Percentiles rank a stretch among this genome's conserved stretches.
Evolutionary conservation across 2,329 filamentous ascomycete genomes (phyloP).

Genomic region (Trichoderma citrinoviride): DNA sequence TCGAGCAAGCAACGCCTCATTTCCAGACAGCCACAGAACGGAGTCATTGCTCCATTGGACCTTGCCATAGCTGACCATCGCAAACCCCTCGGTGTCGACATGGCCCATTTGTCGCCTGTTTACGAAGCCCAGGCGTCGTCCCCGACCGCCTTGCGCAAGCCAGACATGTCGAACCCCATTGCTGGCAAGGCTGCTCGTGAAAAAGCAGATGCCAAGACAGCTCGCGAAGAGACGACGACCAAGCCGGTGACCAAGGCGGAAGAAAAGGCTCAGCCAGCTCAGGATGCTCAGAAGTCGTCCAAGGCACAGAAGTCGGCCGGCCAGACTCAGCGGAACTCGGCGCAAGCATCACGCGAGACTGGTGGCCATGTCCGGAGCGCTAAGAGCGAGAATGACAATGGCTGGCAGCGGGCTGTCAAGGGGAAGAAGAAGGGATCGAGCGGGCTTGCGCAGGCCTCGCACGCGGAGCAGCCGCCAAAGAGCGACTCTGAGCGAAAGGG

Average conservation of each 20-base stretch:
- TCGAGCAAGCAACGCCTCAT: slow-evolving; percentile 39
- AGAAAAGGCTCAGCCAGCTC: slow-evolving; percentile 19
- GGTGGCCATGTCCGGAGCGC: slow-evolving; percentile 54
- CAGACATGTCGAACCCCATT: slow-evolving; percentile 40
- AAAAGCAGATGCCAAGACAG: slow-evolving; percentile 25
- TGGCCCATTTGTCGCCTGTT: slow-evolving; percentile 65
- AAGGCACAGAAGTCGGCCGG: slow-evolving; percentile 22
- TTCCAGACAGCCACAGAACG: slow-evolving; percentile 46
- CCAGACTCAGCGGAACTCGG: slow-evolving; percentile 39
- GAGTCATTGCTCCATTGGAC: slow-evolving; percentile 54
- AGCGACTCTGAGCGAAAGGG: slow-evolving; percentile 62
- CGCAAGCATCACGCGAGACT: slow-evolving; percentile 42
- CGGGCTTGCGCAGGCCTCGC: slow-evolving; percentile 31
- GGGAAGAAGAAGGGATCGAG: slow-evolving; percentile 45
- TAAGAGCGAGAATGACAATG: slow-evolving; percentile 54
- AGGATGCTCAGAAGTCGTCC: slow-evolving; percentile 29
- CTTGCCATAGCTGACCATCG: slow-evolving; percentile 50
- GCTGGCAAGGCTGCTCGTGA: slow-evolving; percentile 10
- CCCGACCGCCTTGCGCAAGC: slow-evolving; percentile 57
- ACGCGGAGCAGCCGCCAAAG: slow-evolving; percentile 55
- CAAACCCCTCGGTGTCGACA: slow-evolving; percentile 39
- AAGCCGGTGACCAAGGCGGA: slow-evolving; percentile 24
- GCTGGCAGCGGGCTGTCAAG: slow-evolving; percentile 57
- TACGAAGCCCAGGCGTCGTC: slow-evolving; percentile 72
- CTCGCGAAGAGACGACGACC: slow-evolving; percentile 24